Evolutionary conservation across 805 yeast species (phyloP), one percentile per base, ranked within the genome.

Genomic region (Cyberlindnera americana): DNA sequence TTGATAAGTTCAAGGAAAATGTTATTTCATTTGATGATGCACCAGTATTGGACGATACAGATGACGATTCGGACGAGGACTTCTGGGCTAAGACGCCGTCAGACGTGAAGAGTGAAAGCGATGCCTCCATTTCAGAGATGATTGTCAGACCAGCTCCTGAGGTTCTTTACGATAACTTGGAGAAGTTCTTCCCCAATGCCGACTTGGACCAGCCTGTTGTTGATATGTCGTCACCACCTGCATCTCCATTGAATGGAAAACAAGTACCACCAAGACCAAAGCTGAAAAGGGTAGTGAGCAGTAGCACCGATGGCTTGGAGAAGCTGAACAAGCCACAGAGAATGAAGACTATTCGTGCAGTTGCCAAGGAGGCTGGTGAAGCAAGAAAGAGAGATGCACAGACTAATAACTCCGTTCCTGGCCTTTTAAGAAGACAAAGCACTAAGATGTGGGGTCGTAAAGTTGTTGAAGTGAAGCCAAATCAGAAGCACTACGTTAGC

Each of bases 361-460:
- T 95, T 37, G 99, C 97, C 0, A 78, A 83, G 49, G 99, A 93
- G 57, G 98, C 97, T 1, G 70, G 75, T 43, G 79, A 79, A 50
- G 77, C 79, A 5, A 67, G 83, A 23, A 73, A 72, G 37, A 60
- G 67, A 37, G 58, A 57, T 15, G 34, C 19, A 19, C 32, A 43
- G 38, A 27, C 35, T 6, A 47, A 22, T 26, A 54, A 43, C 50
- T 47, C 47, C 60, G 33, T 52, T 46, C 37, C 38, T 6, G 53
- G 57, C 6, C 57, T 81, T 7, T 59, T 91, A 25, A 70, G 88
- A 47, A 69, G 98, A 40, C 73, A 72, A 40, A 87, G 93, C 55
- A 93, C 99, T 1, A 95, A 93, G 64, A 77, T 93, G 83, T 93
- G 99, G 99, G 99, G 99, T 16, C 89, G 87, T 46, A 82, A 76